Percentiles rank a stretch among this genome's conserved stretches.
Conservation (phyloP, 2,329 filamentous ascomycete species). For the Ophiocordyceps sinensis region DNA sequence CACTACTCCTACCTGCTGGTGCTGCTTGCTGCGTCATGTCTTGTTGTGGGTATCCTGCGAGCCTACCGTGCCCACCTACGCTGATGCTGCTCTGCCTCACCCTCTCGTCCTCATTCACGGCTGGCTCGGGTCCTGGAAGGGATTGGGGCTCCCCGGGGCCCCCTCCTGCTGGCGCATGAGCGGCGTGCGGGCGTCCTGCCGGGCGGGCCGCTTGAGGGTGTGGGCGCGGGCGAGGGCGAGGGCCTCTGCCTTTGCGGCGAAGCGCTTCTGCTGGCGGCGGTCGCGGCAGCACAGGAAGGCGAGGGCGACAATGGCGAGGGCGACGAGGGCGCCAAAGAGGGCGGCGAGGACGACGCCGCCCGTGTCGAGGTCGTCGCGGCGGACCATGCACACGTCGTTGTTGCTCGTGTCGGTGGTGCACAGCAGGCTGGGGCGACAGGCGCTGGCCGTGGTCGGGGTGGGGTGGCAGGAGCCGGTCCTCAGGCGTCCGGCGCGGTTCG, state of each 20-base stretch:
- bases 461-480: slow-evolving; percentile 24
- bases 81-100: no score
- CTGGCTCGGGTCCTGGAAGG: slow-evolving; percentile 19
- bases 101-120: not conserved
- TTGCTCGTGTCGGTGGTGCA: slow-evolving; percentile 26
- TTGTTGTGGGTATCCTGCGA: no score
- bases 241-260: slow-evolving; percentile 31
- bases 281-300: slow-evolving; percentile 39
- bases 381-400: slow-evolving; percentile 25
- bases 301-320: slow-evolving; percentile 23
- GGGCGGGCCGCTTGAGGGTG: slow-evolving; percentile 25
- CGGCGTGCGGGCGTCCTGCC: slow-evolving; percentile 17
- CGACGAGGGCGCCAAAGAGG: slow-evolving; percentile 27
- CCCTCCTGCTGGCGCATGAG: slow-evolving; percentile 19
- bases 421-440: slow-evolving; percentile 28
- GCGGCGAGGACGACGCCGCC: slow-evolving; percentile 33
- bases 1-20: no score
- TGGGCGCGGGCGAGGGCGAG: slow-evolving; percentile 34
- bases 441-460: slow-evolving; percentile 17
- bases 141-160: slow-evolving; percentile 12
- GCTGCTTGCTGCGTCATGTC: no score
- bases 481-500: slow-evolving; percentile 19
- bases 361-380: slow-evolving; percentile 22
- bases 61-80: no score
- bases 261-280: slow-evolving; percentile 26